Evolutionary conservation across 2,329 filamentous ascomycete genomes (phyloP).

Genomic region (Aspergillus aculeatinus): DNA sequence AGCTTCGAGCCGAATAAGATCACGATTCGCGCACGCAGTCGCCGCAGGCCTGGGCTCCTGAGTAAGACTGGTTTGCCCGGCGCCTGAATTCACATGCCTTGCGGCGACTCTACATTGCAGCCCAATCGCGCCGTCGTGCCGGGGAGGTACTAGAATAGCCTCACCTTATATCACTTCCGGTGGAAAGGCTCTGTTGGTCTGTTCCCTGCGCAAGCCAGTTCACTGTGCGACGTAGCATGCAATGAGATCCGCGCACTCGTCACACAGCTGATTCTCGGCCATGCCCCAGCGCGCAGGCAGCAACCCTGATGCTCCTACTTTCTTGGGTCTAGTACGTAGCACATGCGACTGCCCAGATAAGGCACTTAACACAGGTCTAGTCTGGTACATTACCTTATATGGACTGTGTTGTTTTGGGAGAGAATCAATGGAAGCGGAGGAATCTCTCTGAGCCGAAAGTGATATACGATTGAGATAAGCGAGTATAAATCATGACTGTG

Average conservation of each 20-base stretch:
- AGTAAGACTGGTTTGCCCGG: not conserved
- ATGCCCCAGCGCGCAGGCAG: not conserved
- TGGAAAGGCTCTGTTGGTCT: constrained; percentile 10
- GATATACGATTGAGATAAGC: not conserved
- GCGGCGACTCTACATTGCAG: not conserved
- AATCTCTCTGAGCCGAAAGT: not conserved
- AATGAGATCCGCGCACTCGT: constrained; percentile 16
- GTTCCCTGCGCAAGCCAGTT: constrained; percentile 11
- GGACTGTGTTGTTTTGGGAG: no score
- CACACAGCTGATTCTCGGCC: constrained; percentile 12
- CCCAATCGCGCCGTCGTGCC: constrained; percentile 2
- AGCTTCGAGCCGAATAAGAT: not conserved
- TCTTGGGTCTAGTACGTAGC: not conserved
- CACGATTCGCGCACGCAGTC: not conserved
- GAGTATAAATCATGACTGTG: constrained; percentile 9
- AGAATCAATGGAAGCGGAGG: not conserved
- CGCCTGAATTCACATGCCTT: constrained; percentile 14
- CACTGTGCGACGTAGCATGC: constrained; percentile 17
- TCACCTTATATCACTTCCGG: constrained; percentile 15
- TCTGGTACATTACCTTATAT: no score
- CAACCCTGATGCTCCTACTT: not conserved
- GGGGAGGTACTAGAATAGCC: constrained; percentile 5
- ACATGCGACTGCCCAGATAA: not conserved
- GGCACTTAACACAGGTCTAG: not conserved
- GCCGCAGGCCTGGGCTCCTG: not conserved